These are phyloP conservation scores for Cucurbitaria berberidis DNA, from an alignment of 2,329 filamentous ascomycete species.

Conservation along the genomic window DNA sequence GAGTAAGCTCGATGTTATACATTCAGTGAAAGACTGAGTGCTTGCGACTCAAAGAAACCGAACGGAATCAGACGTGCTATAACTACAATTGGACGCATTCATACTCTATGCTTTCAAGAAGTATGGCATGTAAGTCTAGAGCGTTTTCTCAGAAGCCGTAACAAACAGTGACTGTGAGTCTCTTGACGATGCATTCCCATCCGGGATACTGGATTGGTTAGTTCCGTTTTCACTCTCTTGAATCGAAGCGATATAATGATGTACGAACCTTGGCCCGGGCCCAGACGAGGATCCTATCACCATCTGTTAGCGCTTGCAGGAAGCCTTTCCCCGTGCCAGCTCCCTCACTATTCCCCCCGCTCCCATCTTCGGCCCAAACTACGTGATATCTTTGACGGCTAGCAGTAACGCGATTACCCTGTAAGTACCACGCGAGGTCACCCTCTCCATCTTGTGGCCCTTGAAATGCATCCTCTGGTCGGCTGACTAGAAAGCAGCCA, in stretches of 20 bases:
- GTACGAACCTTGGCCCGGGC: slow-evolving; percentile 41
- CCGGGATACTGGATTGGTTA: slow-evolving; percentile 33
- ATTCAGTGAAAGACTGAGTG: too few species aligned
- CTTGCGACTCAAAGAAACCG: too few species aligned
- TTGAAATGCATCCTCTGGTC: slow-evolving; percentile 21
- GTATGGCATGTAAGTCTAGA: too few species aligned
- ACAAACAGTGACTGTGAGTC: slow-evolving; percentile 24
- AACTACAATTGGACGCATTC: too few species aligned
- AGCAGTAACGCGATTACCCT: slow-evolving; percentile 38
- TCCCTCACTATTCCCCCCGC: slow-evolving; percentile 30
- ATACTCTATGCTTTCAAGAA: too few species aligned
- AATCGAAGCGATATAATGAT: too few species aligned
- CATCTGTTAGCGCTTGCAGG: slow-evolving; percentile 29
- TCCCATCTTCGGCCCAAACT: slow-evolving; percentile 21
- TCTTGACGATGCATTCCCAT: slow-evolving; percentile 36
- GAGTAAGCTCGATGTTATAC: neutral
- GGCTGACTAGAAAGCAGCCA: slow-evolving; percentile 26
- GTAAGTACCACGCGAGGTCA: slow-evolving; percentile 40
- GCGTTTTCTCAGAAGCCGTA: slow-evolving; percentile 32
- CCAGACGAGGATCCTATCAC: slow-evolving; percentile 40
- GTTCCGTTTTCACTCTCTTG: neutral
- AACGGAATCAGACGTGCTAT: too few species aligned
- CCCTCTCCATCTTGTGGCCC: slow-evolving; percentile 34
- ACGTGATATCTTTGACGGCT: slow-evolving; percentile 19
- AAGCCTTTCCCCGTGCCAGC: slow-evolving; percentile 37